Conservation (phyloP, 2,329 filamentous ascomycete genomes). For the Scedosporium aurantiacum region DNA sequence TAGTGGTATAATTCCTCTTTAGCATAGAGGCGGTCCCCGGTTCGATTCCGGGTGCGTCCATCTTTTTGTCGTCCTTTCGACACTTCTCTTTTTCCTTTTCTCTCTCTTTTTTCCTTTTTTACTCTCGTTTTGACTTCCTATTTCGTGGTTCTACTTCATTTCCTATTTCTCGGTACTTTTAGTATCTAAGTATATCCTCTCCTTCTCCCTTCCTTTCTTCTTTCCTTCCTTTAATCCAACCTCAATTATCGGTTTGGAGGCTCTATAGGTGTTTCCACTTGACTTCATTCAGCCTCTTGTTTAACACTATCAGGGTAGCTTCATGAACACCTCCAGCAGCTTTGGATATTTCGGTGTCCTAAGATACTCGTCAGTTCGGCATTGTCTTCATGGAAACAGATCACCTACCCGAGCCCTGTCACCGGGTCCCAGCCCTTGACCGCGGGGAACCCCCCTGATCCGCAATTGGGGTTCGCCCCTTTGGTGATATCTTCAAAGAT, state of each 20-base stretch:
- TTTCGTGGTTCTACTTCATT: too few relatives aligned
- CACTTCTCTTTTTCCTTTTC: background rate
- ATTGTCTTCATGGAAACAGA: background rate
- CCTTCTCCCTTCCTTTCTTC: too few relatives aligned
- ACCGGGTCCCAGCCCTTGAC: conserved; percentile 5
- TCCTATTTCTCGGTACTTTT: too few relatives aligned
- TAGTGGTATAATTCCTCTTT: conserved; percentile 3
- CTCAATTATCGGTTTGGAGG: too few relatives aligned
- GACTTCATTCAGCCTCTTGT: too few relatives aligned
- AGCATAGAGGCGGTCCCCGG: conserved; percentile 1
- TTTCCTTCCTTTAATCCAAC: too few relatives aligned
- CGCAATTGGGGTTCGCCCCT: conserved; percentile 2
- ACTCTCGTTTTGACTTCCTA: too few relatives aligned
- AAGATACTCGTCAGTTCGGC: background rate
- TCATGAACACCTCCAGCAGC: conserved; percentile 5
- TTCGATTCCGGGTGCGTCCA: background rate
- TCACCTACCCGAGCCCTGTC: conserved; percentile 5
- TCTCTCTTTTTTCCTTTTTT: background rate
- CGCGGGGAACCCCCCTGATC: conserved; percentile 2
- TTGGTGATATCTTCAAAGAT: conserved; percentile 2
- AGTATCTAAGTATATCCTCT: too few relatives aligned
- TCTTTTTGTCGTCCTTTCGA: background rate
- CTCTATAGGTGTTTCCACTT: too few relatives aligned
- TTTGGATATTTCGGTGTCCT: conserved; percentile 5
- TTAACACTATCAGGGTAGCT: background rate